Evolutionary conservation across 805 yeast genomes (phyloP).

Genomic region (Debaryomyces prosopidis): DNA sequence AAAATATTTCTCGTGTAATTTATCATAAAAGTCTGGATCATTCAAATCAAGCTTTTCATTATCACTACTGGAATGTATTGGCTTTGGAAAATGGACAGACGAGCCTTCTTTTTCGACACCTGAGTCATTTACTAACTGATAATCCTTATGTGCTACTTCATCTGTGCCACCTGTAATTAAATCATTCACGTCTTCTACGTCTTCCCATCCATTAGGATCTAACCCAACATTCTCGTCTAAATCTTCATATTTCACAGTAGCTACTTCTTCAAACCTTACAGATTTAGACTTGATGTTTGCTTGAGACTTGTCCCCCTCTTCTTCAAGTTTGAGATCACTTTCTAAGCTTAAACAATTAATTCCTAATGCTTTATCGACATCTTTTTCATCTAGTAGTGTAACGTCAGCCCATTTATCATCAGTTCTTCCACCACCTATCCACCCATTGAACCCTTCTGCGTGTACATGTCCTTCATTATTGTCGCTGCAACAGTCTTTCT

Average conservation of each 20-base stretch:
- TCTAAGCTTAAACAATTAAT: conserved; percentile 17
- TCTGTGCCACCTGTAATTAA: conserved; percentile 45
- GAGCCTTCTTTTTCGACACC: conserved; percentile 42
- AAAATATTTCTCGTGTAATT: conserved; percentile 79
- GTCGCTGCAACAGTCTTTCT: conserved; percentile 2
- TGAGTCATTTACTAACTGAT: conserved; percentile 37
- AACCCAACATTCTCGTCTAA: conserved; percentile 19
- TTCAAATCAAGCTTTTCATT: conserved; percentile 54
- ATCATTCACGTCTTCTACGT: conserved; percentile 51
- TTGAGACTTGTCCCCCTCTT: conserved; percentile 3
- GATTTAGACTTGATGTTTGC: conserved; percentile 18
- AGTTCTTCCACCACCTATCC: conserved; percentile 43
- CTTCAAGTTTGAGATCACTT: conserved; percentile 8
- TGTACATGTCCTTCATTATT: conserved; percentile 29
- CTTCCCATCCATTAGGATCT: conserved; percentile 49
- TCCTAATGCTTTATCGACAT: conserved; percentile 40
- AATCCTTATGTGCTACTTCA: conserved; percentile 41
- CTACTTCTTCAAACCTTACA: conserved; percentile 34
- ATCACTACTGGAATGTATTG: conserved; percentile 27
- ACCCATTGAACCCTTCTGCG: conserved; percentile 43
- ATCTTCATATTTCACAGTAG: conserved; percentile 30
- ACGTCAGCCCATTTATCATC: conserved; percentile 31
- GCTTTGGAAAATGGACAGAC: conserved; percentile 68
- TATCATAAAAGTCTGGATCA: conserved; percentile 77
- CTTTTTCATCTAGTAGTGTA: conserved; percentile 33